Conservation (phyloP, 345 rosid genomes). For the Ceriops decandra region DNA sequence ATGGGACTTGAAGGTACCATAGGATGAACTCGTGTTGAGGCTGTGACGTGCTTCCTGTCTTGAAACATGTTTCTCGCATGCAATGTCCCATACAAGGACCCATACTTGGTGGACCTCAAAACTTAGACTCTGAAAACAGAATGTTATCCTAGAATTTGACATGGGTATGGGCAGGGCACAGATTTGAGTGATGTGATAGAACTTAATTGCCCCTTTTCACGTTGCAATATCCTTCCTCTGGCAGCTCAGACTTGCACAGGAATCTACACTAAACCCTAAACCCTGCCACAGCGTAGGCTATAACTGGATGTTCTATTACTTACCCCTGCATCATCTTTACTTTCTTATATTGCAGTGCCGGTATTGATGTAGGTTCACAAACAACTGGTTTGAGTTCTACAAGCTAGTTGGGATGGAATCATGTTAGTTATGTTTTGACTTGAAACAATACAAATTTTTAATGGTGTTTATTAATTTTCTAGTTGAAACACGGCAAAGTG, state of each 20-base stretch:
- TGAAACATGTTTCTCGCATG: conserved; percentile 26
- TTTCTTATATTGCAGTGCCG: not conserved
- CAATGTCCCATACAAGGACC: conserved; percentile 7
- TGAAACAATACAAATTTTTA: too few relatives aligned
- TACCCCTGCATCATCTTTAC: not conserved
- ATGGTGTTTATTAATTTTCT: too few relatives aligned
- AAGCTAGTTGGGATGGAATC: not conserved
- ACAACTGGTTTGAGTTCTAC: not conserved
- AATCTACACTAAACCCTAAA: not conserved
- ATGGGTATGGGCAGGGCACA: conserved; percentile 34
- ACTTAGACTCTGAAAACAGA: conserved; percentile 17
- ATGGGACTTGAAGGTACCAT: too few relatives aligned
- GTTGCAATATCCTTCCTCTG: conserved; percentile 14
- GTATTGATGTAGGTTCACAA: not conserved
- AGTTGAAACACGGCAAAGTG: too few relatives aligned
- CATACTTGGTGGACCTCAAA: conserved; percentile 9
- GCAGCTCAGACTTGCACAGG: conserved; percentile 20
- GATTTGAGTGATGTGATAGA: conserved; percentile 25
- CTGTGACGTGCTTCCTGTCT: conserved; percentile 32
- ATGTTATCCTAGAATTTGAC: conserved; percentile 35
- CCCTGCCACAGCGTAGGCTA: not conserved
- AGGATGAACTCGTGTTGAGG: too few relatives aligned
- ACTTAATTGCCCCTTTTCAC: conserved; percentile 11
- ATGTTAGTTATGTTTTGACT: not conserved
- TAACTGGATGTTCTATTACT: not conserved